Conservation (phyloP, 2,329 filamentous ascomycete genomes). For the Aspergillus bombycis region DNA sequence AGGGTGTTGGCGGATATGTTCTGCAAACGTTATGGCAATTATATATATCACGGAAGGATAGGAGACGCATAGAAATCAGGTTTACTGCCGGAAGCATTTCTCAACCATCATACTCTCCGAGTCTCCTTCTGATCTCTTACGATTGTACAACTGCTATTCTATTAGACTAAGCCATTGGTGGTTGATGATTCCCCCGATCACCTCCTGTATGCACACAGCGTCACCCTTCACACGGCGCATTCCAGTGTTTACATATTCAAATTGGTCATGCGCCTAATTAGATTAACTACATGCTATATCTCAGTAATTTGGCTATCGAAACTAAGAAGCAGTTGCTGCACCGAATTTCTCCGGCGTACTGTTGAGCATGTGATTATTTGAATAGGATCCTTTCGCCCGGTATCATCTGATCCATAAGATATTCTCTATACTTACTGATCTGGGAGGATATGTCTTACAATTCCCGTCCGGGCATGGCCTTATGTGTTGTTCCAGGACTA, state of each 20-base stretch:
- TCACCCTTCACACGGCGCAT: too few relatives aligned
- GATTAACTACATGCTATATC: accelerated
- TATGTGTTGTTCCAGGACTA: accelerated
- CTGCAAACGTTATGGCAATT: not conserved
- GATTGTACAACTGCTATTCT: not conserved
- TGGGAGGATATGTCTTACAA: not conserved
- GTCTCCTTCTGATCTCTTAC: not conserved
- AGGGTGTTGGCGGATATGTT: not conserved
- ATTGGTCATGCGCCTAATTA: too few relatives aligned
- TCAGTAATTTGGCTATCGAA: not conserved
- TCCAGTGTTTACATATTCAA: too few relatives aligned
- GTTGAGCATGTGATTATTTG: not conserved
- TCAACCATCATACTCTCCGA: not conserved
- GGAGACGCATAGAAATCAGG: not conserved
- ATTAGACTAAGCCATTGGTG: not conserved
- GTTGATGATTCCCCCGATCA: not conserved
- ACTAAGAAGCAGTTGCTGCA: not conserved
- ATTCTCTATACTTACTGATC: not conserved
- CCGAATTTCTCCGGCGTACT: not conserved
- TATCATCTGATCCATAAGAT: not conserved
- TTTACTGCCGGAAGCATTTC: not conserved
- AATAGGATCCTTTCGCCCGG: not conserved
- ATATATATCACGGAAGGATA: not conserved
- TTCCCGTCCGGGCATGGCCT: not conserved
- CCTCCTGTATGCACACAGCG: too few relatives aligned